Conservation (phyloP, 768 basidiomycete species). For the Termitomyces sp. region DNA sequence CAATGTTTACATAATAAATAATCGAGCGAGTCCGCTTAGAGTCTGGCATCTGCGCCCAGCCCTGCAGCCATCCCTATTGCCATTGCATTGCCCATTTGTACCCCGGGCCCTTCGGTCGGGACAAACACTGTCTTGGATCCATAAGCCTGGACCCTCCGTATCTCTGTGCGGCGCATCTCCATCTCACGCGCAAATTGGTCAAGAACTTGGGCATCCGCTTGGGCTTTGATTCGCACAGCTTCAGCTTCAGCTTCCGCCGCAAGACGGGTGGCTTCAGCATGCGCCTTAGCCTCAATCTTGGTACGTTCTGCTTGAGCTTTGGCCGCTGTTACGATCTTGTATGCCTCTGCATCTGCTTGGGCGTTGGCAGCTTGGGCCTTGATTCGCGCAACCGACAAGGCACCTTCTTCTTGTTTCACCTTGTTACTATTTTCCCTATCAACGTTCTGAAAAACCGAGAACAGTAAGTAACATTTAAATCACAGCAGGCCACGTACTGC, state of each 20-base stretch:
- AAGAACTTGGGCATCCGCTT: conserved; percentile 55
- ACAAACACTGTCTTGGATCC: conserved; percentile 69
- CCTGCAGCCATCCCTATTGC: conserved; percentile 68
- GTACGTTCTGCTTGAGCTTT: conserved; percentile 65
- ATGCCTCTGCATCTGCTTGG: conserved; percentile 73
- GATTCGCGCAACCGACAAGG: conserved; percentile 72
- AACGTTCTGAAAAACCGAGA: conserved; percentile 52
- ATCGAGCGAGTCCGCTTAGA: no score
- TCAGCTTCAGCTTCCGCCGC: conserved; percentile 73
- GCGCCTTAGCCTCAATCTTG: conserved; percentile 75
- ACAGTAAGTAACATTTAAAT: not conserved
- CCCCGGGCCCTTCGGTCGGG: conserved; percentile 56
- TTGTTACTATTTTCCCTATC: conserved; percentile 86
- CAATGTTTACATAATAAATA: not conserved
- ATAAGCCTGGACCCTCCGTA: conserved; percentile 58
- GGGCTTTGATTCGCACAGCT: conserved; percentile 60
- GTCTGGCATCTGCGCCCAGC: conserved; percentile 43
- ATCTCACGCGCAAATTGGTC: conserved; percentile 76
- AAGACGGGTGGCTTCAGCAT: conserved; percentile 74
- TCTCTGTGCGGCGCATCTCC: conserved; percentile 65
- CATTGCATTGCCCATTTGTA: conserved; percentile 59
- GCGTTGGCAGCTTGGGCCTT: conserved; percentile 64
- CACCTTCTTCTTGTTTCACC: conserved; percentile 82
- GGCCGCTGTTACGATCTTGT: conserved; percentile 68
- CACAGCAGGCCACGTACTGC: conserved; percentile 43